Conservation (phyloP, 2,329 filamentous ascomycete species). For the Cadophora malorum region DNA sequence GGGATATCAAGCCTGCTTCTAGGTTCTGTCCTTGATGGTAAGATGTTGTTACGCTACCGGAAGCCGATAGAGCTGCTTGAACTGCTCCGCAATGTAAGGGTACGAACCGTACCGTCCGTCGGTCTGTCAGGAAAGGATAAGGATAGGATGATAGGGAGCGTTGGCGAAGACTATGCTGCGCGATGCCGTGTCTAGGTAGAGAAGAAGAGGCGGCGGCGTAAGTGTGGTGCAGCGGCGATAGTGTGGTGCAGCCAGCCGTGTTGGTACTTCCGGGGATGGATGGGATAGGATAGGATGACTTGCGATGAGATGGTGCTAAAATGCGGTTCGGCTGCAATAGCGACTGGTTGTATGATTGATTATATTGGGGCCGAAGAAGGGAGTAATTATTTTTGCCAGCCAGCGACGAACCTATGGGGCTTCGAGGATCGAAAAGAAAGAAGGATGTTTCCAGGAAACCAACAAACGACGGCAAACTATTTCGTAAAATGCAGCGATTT, state of each 20-base stretch:
- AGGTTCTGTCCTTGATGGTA: neutral
- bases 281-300: neutral
- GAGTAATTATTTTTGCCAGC: too few relatives aligned
- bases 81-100: slow-evolving; percentile 11
- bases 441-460: slow-evolving; percentile 2
- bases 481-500: slow-evolving; percentile 6
- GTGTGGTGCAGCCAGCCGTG: slow-evolving; percentile 19
- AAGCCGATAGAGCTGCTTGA: slow-evolving; percentile 3
- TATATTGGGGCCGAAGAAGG: neutral
- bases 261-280: slow-evolving; percentile 5
- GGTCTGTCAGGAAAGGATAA: neutral
- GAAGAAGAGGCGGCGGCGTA: slow-evolving; percentile 2
- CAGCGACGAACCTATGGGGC: neutral
- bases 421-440: slow-evolving; percentile 5
- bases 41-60: neutral
- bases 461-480: neutral
- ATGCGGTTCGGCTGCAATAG: slow-evolving; percentile 14
- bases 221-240: neutral
- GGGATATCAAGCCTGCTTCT: neutral
- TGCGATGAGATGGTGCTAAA: slow-evolving; percentile 1
- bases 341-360: slow-evolving; percentile 1
- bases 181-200: slow-evolving; percentile 9
- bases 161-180: slow-evolving; percentile 1
- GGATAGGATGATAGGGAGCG: neutral
- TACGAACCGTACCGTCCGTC: slow-evolving; percentile 16